These are phyloP conservation scores for Chionographis japonica DNA, from an alignment of 106 monocot species.

Conservation along the genomic window DNA sequence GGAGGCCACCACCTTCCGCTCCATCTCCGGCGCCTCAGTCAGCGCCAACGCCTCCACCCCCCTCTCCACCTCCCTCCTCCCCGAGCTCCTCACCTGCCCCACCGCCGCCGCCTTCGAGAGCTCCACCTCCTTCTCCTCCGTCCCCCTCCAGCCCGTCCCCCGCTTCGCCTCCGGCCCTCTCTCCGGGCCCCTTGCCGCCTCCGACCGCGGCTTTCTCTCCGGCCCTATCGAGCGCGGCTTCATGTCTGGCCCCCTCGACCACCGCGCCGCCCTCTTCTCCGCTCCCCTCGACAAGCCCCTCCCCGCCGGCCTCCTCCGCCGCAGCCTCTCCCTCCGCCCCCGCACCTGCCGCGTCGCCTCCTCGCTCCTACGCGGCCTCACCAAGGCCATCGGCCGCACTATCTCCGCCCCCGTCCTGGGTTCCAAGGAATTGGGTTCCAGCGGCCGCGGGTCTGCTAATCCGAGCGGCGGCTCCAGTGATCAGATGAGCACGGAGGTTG, in stretches of 20 bases:
- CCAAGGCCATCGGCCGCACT: background rate
- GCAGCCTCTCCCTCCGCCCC: conserved; percentile 33
- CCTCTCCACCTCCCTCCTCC: conserved; percentile 29
- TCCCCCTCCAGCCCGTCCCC: conserved; percentile 50
- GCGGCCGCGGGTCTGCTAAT: background rate
- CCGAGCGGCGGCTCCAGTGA: background rate
- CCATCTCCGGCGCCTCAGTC: conserved; percentile 71
- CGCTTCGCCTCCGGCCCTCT: conserved; percentile 27
- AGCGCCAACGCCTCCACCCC: conserved; percentile 69
- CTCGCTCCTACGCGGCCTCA: conserved; percentile 13
- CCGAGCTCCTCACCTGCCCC: conserved; percentile 7
- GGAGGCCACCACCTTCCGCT: conserved; percentile 24
- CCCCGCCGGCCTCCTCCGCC: conserved; percentile 15
- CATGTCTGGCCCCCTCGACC: conserved; percentile 23
- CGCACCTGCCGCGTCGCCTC: conserved; percentile 31
- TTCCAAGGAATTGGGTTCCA: conserved; percentile 3
- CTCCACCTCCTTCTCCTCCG: conserved; percentile 67
- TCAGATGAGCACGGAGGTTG: background rate
- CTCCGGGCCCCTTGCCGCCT: conserved; percentile 35
- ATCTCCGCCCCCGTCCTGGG: conserved; percentile 5
- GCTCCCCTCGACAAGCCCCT: conserved; percentile 10
- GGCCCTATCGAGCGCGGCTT: conserved; percentile 13
- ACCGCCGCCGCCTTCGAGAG: conserved; percentile 64
- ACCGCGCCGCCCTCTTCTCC: conserved; percentile 23
- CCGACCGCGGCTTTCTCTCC: conserved; percentile 11